Conservation (phyloP, 768 basidiomycete genomes). For the Auricularia cornea region DNA sequence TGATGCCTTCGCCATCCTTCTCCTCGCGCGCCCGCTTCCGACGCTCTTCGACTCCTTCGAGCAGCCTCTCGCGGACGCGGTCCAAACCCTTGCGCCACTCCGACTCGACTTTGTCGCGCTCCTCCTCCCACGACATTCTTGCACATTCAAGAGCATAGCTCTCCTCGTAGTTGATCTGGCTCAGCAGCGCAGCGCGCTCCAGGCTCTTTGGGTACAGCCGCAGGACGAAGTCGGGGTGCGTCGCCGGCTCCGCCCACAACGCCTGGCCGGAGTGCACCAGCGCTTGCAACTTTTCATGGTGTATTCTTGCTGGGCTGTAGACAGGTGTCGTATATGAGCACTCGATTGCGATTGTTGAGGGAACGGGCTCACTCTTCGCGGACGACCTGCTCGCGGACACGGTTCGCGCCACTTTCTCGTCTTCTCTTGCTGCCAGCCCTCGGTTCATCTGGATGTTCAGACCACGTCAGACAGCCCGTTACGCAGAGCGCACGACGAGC, state of each 20-base stretch:
- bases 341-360: too few species aligned
- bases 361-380: too few species aligned
- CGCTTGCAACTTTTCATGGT: neutral
- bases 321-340: too few species aligned
- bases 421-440: too few species aligned
- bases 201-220: slow-evolving; percentile 65
- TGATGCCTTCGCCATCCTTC: slow-evolving; percentile 81
- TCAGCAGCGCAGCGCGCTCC: slow-evolving; percentile 67
- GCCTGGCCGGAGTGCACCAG: neutral
- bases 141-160: slow-evolving; percentile 57
- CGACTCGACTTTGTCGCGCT: slow-evolving; percentile 70
- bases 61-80: slow-evolving; percentile 62
- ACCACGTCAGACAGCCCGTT: too few species aligned
- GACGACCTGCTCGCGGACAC: too few species aligned
- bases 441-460: too few species aligned
- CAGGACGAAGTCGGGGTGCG: slow-evolving; percentile 55
- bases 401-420: too few species aligned
- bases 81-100: slow-evolving; percentile 74
- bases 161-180: slow-evolving; percentile 59
- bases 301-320: neutral
- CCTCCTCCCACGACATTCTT: slow-evolving; percentile 67
- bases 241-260: slow-evolving; percentile 38
- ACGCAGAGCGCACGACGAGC: neutral
- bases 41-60: slow-evolving; percentile 81
- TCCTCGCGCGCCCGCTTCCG: slow-evolving; percentile 73